Percentiles rank a stretch among this genome's conserved stretches.
Conservation (phyloP, 768 basidiomycete species). For the Tulasnella sp. region DNA sequence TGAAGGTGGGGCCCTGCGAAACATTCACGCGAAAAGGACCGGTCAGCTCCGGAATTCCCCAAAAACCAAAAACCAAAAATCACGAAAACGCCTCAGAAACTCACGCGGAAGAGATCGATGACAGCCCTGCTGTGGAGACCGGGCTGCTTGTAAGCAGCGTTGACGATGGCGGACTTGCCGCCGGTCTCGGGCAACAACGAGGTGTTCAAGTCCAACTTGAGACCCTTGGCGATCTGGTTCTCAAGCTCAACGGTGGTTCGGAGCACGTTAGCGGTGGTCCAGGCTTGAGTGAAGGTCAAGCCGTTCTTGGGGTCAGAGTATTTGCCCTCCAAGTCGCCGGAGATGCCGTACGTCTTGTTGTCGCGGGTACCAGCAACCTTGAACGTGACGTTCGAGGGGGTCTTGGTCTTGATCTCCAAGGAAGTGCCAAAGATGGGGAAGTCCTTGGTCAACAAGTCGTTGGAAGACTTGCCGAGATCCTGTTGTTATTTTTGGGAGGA, state of each 20-base stretch:
- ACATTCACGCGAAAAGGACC: slow-evolving; percentile 20
- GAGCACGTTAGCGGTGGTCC: slow-evolving; percentile 93
- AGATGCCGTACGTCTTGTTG: slow-evolving; percentile 67
- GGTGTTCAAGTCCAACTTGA: slow-evolving; percentile 89
- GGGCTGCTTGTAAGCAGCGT: slow-evolving; percentile 90
- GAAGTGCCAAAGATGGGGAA: slow-evolving; percentile 70
- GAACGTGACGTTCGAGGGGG: slow-evolving; percentile 87
- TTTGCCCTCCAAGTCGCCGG: slow-evolving; percentile 93
- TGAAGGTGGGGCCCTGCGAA: slow-evolving; percentile 91
- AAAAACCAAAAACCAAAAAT: neutral
- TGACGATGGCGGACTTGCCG: slow-evolving; percentile 69
- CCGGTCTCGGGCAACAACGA: slow-evolving; percentile 83
- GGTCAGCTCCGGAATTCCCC: slow-evolving; percentile 5
- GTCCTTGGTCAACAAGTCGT: slow-evolving; percentile 90
- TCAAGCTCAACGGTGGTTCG: slow-evolving; percentile 90
- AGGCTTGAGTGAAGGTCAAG: slow-evolving; percentile 87
- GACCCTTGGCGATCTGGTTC: slow-evolving; percentile 93
- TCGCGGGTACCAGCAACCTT: slow-evolving; percentile 84
- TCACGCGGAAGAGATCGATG: slow-evolving; percentile 92
- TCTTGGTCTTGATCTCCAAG: slow-evolving; percentile 85
- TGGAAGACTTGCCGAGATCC: slow-evolving; percentile 97
- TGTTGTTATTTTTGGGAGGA: slow-evolving; percentile 38
- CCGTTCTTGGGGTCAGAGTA: slow-evolving; percentile 89
- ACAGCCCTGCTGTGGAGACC: slow-evolving; percentile 86
- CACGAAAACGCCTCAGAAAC: slow-evolving; percentile 29